Evolutionary conservation across 2,329 filamentous ascomycete species (phyloP).

Genomic region (Botrytis porri): DNA sequence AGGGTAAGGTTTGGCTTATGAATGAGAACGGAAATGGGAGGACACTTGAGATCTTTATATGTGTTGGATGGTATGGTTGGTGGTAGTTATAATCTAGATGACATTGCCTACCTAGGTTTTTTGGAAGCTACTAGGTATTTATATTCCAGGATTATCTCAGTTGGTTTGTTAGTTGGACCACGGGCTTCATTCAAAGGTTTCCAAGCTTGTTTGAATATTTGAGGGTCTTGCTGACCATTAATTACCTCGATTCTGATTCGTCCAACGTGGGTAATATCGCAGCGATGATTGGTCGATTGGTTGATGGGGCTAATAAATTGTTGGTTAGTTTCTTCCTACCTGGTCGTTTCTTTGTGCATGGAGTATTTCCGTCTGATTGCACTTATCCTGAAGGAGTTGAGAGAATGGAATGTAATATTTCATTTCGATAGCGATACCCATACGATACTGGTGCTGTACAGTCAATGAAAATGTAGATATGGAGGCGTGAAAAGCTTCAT

Average conservation of each 20-base stretch:
- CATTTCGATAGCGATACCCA: background rate
- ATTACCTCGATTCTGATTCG: conserved; percentile 1
- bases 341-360: background rate
- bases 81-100: background rate
- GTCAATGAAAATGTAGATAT: background rate
- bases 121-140: background rate
- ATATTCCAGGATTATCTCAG: background rate
- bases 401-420: no score
- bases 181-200: background rate
- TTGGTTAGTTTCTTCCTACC: background rate
- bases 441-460: background rate
- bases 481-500: background rate
- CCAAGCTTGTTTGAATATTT: background rate
- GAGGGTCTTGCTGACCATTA: conserved; percentile 3
- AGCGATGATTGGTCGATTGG: background rate
- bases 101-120: background rate
- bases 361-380: background rate
- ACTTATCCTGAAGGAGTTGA: background rate
- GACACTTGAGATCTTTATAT: background rate
- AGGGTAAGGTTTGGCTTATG: background rate
- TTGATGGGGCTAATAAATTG: background rate
- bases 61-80: background rate
- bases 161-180: background rate
- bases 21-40: background rate
- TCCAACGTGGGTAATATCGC: background rate